These are phyloP conservation scores for Phytomonas francai DNA, from an alignment of 208 protist species.

Conservation along the genomic window DNA sequence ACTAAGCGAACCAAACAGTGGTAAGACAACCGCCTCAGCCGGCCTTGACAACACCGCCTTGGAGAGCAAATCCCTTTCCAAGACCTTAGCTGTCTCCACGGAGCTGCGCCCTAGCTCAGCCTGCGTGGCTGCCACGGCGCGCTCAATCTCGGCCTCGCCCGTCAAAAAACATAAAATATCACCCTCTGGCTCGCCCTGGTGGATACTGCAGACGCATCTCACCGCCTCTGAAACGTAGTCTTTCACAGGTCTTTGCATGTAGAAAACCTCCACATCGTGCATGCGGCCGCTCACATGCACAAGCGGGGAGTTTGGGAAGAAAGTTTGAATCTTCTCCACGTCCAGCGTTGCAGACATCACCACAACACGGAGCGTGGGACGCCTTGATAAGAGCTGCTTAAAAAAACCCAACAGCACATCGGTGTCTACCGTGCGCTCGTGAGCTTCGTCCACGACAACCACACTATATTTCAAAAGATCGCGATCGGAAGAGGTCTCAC, in stretches of 20 bases:
- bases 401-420: constrained; percentile 98
- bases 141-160: constrained; percentile 84
- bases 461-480: constrained; percentile 93
- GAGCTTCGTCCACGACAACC: constrained; percentile 99
- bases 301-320: constrained; percentile 94
- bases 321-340: constrained; percentile 94
- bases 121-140: constrained; percentile 29
- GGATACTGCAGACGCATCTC: constrained; percentile 55
- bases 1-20: constrained; percentile 72
- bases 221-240: constrained; percentile 92
- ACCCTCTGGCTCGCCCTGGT: constrained; percentile 53
- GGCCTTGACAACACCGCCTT: constrained; percentile 5
- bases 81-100: background rate
- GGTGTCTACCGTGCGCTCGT: constrained; percentile 98
- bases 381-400: constrained; percentile 68
- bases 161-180: constrained; percentile 89
- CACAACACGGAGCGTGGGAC: constrained; percentile 87
- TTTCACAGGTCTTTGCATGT: constrained; percentile 69
- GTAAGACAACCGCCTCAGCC: constrained; percentile 44
- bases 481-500: constrained; percentile 31
- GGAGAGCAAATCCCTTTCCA: too few relatives aligned
- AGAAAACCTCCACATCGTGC: constrained; percentile 82
- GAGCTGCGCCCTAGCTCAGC: background rate
- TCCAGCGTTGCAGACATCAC: constrained; percentile 97
- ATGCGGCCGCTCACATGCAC: constrained; percentile 95